Base-by-base conservation (phyloP, 345 rosid species). In the Heritiera littoralis region DNA sequence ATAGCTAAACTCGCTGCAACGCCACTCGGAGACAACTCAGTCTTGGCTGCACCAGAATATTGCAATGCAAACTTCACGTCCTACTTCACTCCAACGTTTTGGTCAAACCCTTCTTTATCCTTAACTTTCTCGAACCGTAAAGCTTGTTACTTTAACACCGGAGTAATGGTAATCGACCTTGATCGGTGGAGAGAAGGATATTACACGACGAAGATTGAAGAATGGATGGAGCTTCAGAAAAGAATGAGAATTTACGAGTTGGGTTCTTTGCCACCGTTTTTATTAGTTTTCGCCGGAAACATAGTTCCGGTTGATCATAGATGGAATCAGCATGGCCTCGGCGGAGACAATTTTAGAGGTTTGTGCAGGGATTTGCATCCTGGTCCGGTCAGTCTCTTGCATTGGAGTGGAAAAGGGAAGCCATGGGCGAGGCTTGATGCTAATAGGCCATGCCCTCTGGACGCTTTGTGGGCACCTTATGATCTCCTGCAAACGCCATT, bases 61-160 rank as follows among this genome's bases (percentile, higher is more conserved):
- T 94, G 98, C 84, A 91, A 90, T 81, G 98, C 98, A 1, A 94
- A 94, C 70, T 93, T 94, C 89, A 94, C 97, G 0, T 86, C 94
- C 0, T 92, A 94, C 80, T 93, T 94, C 81, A 93, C 97, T 0
- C 86, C 82, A 0, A 79, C 92, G 0, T 92, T 93, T 72, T 93
- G 98, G 98, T 88, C 96, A 0, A 93, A 85, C 54, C 95, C 94
- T 5, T 82, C 94, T 0, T 79, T 91, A 9, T 92, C 98, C 0
- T 75, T 90, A 4, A 89, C 94, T 0, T 94, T 94, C 80, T 86
- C 90, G 5, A 89, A 88, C 77, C 81, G 88, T 15, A 84, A 84
- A 6, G 86, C 94, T 0, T 93, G 98, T 32, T 92, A 93, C 83
- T 93, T 92, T 75, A 93, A 93, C 82, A 90, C 96, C 13, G 98